Percentiles rank a stretch among this genome's conserved stretches.
phyloP scores from a whole-genome alignment of 305 asterid genomes.

The Solanum hybrid region DNA sequence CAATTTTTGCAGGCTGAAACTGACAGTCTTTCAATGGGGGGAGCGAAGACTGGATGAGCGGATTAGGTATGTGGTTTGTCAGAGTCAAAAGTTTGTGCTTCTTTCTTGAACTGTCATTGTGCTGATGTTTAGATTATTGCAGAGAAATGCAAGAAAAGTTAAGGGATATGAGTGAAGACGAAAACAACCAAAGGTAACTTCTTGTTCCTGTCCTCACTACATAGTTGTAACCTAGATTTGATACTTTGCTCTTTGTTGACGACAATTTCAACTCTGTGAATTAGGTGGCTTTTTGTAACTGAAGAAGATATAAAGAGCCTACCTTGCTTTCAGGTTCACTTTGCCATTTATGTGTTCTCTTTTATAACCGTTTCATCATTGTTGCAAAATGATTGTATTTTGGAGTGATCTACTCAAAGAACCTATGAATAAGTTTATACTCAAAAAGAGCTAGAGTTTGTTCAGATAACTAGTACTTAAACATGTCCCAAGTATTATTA shows the following conservation, averaged over 20 bases:
- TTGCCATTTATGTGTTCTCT: conserved; percentile 7
- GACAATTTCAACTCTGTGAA: conserved; percentile 14
- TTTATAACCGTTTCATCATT: neutral
- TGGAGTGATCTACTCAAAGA: neutral
- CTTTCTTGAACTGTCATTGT: conserved; percentile 11
- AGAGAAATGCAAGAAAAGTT: conserved; percentile 85
- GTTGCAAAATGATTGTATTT: neutral
- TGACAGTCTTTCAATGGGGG: conserved; percentile 62
- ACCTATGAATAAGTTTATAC: neutral
- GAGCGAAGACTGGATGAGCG: conserved; percentile 69
- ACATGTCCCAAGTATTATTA: no score
- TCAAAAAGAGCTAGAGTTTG: neutral
- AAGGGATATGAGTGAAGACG: conserved; percentile 74
- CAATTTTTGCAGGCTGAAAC: conserved; percentile 67
- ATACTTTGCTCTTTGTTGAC: conserved; percentile 10
- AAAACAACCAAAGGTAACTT: conserved; percentile 56
- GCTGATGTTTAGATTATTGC: conserved; percentile 29
- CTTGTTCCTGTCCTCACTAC: conserved; percentile 4
- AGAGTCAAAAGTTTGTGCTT: conserved; percentile 12
- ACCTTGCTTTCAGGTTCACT: conserved; percentile 77
- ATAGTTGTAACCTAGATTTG: conserved; percentile 6
- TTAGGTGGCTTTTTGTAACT: conserved; percentile 88
- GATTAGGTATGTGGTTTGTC: conserved; percentile 44
- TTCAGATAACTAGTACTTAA: no score
- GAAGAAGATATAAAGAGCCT: conserved; percentile 81